phyloP scores from a whole-genome alignment of 2,329 filamentous ascomycete species.

The Diaporthe sp. region DNA sequence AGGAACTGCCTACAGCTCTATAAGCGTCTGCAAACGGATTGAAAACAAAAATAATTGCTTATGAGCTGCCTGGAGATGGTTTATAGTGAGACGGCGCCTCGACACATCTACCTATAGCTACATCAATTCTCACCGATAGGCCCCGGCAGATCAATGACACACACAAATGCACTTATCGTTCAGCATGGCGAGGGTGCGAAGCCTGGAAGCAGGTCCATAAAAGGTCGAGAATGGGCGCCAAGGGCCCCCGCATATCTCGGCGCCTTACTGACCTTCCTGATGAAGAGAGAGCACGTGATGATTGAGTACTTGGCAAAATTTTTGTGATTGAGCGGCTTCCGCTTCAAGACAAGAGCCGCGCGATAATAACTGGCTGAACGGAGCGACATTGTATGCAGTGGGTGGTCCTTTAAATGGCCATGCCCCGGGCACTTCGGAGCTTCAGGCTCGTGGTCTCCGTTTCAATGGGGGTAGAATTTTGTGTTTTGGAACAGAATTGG shows the following conservation, averaged over 20 bases:
- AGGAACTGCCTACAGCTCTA: background rate
- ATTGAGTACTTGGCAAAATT: background rate
- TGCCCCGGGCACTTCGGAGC: background rate
- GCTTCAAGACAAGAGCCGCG: background rate
- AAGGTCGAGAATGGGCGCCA: background rate
- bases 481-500: background rate
- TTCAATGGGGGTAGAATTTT: background rate
- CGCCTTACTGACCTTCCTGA: conserved; percentile 18
- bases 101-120: no score
- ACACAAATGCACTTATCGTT: background rate
- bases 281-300: conserved; percentile 1
- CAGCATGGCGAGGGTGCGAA: background rate
- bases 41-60: background rate
- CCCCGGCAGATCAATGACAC: background rate
- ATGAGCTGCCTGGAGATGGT: background rate
- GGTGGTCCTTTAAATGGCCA: background rate
- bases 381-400: background rate
- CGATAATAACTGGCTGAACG: background rate
- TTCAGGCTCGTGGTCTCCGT: background rate
- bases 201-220: background rate
- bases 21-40: background rate
- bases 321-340: background rate
- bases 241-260: conserved; percentile 9
- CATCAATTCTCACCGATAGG: background rate
- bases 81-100: background rate